Evolutionary conservation across 225 moss, liverwort and hornwort species (phyloP), one percentile per base, ranked within the genome.

Genomic region (Sphagnum contortum): DNA sequence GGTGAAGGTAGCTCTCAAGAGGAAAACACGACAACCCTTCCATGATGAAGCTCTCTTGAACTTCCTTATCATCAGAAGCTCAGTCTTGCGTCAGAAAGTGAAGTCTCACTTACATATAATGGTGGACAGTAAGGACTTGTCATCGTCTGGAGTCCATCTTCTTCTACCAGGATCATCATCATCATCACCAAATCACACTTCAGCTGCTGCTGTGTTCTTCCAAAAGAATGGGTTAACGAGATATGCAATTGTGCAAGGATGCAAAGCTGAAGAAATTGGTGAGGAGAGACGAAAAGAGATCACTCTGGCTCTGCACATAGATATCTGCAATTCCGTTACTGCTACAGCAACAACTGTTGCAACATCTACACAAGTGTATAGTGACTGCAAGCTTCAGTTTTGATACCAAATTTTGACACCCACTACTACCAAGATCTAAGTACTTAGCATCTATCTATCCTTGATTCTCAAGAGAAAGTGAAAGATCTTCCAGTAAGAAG

Each of bases 1-100:
- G 47, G 83, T 83, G 64, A 77, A 80, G 53, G 80, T 83, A 0
- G 80, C 83, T 9, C 48, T 84, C 0, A 64, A 77, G 45, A 74
- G 80, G 2, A 83, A 77, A 65, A 72, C 5, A 56, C 67, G 70
- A 14, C 51, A 68, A 29, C 4, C 57, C 4, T 83, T 80, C 9
- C 13, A 52, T 3, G 75, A 63, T 54, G 72, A 68, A n/a, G 70
- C 71, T 2, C 45, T 83, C 0, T 11, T 83, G 72, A 83, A 72
- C 54, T 75, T 45, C 57, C 60, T 83, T 57, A 80, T 80, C 48
- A 65, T 77, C 2, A 80, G 72, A 57, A 83, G 80, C 58, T 80
- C 83, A 0, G 75, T 57, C 2, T 44, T 83, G 13, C 80, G 77
- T 6, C 64, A 74, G 7, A 83, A 83, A 80, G 70, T 83, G 8